Percentiles rank a stretch among this genome's conserved stretches.
These are phyloP conservation scores for Maudiozyma turicensis DNA, from an alignment of 805 yeast species.

Conservation along the genomic window DNA sequence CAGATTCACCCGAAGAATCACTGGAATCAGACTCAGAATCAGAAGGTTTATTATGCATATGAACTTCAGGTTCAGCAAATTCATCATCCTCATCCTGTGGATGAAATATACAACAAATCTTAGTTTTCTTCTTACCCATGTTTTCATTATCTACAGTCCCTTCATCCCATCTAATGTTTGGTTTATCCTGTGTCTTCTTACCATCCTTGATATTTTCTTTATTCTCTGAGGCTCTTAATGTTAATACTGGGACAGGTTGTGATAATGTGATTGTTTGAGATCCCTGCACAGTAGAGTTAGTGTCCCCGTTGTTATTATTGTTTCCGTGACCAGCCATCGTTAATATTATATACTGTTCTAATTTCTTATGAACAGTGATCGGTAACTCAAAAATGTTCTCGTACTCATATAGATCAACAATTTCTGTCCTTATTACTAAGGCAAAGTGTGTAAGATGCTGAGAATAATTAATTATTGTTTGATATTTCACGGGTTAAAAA, in stretches of 20 bases:
- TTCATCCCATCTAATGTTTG: conserved; percentile 72
- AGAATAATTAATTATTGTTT: too few relatives aligned
- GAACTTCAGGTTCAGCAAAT: conserved; percentile 8
- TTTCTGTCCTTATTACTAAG: too few relatives aligned
- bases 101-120: conserved; percentile 82
- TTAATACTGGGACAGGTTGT: conserved; percentile 17
- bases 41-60: conserved; percentile 2
- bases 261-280: conserved; percentile 17
- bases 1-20: conserved; percentile 28
- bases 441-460: too few relatives aligned
- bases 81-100: conserved; percentile 46
- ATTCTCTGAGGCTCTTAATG: conserved; percentile 16
- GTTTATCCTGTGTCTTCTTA: conserved; percentile 18
- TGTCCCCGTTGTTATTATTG: not conserved
- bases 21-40: conserved; percentile 19
- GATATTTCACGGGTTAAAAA: too few relatives aligned
- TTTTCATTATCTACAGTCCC: conserved; percentile 86
- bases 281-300: conserved; percentile 4
- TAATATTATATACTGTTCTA: too few relatives aligned
- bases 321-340: too few relatives aligned
- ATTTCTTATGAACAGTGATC: too few relatives aligned
- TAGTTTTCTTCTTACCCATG: conserved; percentile 80
- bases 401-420: too few relatives aligned
- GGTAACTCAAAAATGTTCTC: too few relatives aligned
- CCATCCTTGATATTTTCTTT: conserved; percentile 2